Evolutionary conservation across 2,329 filamentous ascomycete genomes (phyloP).

Genomic region (Phialocephala sp.): DNA sequence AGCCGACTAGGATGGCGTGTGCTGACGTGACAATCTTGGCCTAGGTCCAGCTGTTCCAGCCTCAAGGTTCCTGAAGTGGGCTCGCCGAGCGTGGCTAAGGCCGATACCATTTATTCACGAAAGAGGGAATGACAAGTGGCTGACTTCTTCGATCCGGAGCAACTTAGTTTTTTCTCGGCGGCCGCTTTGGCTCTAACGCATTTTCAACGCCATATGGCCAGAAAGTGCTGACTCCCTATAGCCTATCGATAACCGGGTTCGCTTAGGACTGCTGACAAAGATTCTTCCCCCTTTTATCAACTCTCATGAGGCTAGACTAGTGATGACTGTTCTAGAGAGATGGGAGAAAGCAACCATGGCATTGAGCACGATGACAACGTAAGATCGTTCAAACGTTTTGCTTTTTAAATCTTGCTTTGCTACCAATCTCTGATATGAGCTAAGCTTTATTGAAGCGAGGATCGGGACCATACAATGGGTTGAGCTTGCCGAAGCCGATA

Average conservation of each 20-base stretch:
- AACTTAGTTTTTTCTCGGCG: not conserved
- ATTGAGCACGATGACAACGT: not conserved
- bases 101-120: not conserved
- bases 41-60: not conserved
- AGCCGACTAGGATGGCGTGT: not conserved
- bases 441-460: not conserved
- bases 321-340: not conserved
- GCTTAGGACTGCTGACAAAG: constrained; percentile 3
- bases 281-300: not conserved
- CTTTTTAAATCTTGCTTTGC: not conserved
- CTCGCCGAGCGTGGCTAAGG: not conserved
- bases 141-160: not conserved
- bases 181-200: not conserved
- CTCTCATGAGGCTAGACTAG: not conserved
- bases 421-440: not conserved
- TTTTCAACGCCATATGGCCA: not conserved
- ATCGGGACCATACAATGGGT: not conserved
- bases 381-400: not conserved
- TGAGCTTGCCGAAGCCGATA: not conserved
- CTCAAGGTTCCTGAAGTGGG: not conserved
- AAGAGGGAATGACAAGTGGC: not conserved
- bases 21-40: not conserved
- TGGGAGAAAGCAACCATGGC: not conserved
- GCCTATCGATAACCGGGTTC: not conserved
- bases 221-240: not conserved